Percentiles rank a stretch among this genome's conserved stretches.
phyloP scores from a whole-genome alignment of 2,329 filamentous ascomycete species.

The Cladosporium sp. region DNA sequence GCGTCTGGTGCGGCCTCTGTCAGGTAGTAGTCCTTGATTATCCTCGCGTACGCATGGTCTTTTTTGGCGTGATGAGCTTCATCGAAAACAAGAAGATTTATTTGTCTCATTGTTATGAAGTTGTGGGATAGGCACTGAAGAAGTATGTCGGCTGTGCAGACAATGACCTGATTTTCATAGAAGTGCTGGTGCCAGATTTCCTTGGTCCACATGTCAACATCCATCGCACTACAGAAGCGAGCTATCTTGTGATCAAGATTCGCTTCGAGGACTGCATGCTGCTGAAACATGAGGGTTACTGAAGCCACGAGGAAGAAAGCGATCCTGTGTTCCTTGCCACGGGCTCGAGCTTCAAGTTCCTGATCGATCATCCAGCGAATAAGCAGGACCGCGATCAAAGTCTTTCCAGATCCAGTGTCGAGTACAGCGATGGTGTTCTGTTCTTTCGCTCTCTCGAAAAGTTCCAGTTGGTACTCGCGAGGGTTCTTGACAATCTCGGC shows the following conservation, averaged over 20 bases:
- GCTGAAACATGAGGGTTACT: constrained; percentile 85
- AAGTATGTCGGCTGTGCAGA: constrained; percentile 88
- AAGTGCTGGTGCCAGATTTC: constrained; percentile 58
- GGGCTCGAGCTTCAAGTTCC: constrained; percentile 67
- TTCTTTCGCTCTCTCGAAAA: constrained; percentile 81
- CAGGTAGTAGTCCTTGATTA: constrained; percentile 83
- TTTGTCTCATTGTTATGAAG: constrained; percentile 73
- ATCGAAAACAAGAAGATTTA: constrained; percentile 91
- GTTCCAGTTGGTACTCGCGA: constrained; percentile 84
- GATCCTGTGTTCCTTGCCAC: constrained; percentile 58
- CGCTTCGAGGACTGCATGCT: constrained; percentile 72
- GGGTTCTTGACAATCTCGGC: constrained; percentile 67
- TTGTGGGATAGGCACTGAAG: constrained; percentile 72
- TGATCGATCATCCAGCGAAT: constrained; percentile 70
- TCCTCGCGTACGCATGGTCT: constrained; percentile 81
- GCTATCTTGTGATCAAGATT: constrained; percentile 75
- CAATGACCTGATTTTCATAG: constrained; percentile 71
- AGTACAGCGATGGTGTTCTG: constrained; percentile 90
- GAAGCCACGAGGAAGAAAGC: constrained; percentile 87
- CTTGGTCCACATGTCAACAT: constrained; percentile 56
- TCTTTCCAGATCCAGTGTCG: constrained; percentile 94
- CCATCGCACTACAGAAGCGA: constrained; percentile 69
- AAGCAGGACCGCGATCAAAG: constrained; percentile 85
- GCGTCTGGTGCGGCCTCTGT: constrained; percentile 40
- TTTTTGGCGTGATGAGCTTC: constrained; percentile 97